phyloP scores from a whole-genome alignment of 257 asterid species.

The Forsythia suspensa region DNA sequence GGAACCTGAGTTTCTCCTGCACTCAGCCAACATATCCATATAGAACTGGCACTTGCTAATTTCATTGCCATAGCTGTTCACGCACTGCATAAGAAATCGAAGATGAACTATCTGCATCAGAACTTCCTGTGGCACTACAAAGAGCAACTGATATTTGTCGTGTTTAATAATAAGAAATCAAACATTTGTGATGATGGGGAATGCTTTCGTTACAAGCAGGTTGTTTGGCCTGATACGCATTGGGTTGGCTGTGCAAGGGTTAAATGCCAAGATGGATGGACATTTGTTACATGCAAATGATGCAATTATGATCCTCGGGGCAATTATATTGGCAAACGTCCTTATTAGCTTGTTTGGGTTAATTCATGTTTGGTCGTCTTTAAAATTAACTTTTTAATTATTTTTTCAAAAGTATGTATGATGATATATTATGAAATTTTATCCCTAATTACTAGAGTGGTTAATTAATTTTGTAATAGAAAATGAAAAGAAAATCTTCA shows the following conservation, averaged over 20 bases:
- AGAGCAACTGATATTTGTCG: not conserved
- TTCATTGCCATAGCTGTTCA: slow-evolving; percentile 62
- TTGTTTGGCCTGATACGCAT: slow-evolving; percentile 41
- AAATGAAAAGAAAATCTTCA: no score
- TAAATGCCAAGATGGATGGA: slow-evolving; percentile 37
- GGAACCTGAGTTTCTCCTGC: slow-evolving; percentile 50
- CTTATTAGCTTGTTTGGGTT: no score
- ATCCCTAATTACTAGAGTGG: no score
- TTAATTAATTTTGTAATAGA: no score
- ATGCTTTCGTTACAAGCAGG: slow-evolving; percentile 56
- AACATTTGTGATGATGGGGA: slow-evolving; percentile 30
- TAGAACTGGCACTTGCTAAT: slow-evolving; percentile 81
- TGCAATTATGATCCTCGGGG: slow-evolving; percentile 21
- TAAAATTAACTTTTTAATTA: no score
- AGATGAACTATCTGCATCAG: not conserved
- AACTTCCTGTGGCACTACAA: not conserved
- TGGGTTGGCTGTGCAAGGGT: slow-evolving; percentile 45
- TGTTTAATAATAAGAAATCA: not conserved
- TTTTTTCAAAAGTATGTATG: no score
- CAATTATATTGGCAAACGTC: no score
- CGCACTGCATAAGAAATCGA: slow-evolving; percentile 47
- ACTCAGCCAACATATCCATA: slow-evolving; percentile 66
- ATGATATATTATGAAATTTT: no score
- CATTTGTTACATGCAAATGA: slow-evolving; percentile 34
- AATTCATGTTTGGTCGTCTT: no score